These are phyloP conservation scores for Rossbeevera mucosa DNA, from an alignment of 768 basidiomycete species.

Conservation along the genomic window DNA sequence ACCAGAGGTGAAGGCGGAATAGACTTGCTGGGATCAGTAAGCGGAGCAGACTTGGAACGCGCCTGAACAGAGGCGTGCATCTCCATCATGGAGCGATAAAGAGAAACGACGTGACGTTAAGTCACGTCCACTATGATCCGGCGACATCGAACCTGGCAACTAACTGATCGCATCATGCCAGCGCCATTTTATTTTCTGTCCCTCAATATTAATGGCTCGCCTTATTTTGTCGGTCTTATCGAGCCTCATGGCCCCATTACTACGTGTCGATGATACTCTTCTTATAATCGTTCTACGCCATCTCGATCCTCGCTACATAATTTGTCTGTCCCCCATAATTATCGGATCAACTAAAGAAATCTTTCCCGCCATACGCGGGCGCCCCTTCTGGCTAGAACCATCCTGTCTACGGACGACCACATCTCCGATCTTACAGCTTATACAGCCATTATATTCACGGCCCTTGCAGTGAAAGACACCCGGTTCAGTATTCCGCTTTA, in stretches of 20 bases:
- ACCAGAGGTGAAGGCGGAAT: constrained; percentile 1
- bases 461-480: neutral
- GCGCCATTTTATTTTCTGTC: too few species aligned
- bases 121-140: too few species aligned
- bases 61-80: neutral
- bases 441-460: neutral
- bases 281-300: too few species aligned
- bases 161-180: too few species aligned
- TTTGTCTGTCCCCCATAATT: neutral
- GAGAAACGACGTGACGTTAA: too few species aligned
- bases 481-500: neutral
- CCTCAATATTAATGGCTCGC: too few species aligned
- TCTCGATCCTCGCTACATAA: neutral
- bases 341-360: constrained; percentile 9
- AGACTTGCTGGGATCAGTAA: constrained; percentile 6
- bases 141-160: too few species aligned
- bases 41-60: constrained; percentile 11
- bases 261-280: too few species aligned
- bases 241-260: too few species aligned
- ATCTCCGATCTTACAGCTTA: constrained; percentile 1
- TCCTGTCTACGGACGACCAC: neutral
- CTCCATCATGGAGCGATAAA: too few species aligned
- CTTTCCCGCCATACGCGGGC: neutral
- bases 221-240: too few species aligned
- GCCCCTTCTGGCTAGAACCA: neutral